Evolutionary conservation across 1,284 basidiomycete species (phyloP).

Genomic region (Apiotrichum gracile): DNA sequence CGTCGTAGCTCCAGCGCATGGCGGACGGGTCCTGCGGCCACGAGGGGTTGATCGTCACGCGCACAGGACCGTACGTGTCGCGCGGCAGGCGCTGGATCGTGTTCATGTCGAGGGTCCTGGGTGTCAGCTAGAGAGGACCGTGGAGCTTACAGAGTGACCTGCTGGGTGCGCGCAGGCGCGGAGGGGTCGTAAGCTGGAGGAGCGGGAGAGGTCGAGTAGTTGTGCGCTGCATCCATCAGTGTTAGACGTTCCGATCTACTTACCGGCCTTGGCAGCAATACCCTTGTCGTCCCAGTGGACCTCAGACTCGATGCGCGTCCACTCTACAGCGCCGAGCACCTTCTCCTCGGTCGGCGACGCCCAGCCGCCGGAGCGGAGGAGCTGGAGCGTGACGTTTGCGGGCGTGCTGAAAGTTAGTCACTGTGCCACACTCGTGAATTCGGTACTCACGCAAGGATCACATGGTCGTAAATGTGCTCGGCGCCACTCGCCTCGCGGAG

Average conservation of each 20-base stretch:
- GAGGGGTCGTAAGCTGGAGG: slow-evolving; percentile 11
- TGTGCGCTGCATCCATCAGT: background rate
- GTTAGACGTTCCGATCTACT: background rate
- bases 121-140: background rate
- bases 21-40: too few relatives aligned
- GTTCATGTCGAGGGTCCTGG: slow-evolving; percentile 65
- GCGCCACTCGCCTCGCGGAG: slow-evolving; percentile 34
- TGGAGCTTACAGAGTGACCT: slow-evolving; percentile 58
- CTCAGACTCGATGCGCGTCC: slow-evolving; percentile 65
- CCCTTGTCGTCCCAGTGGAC: slow-evolving; percentile 62
- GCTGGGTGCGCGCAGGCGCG: slow-evolving; percentile 1
- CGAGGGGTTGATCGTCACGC: slow-evolving; percentile 68
- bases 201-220: slow-evolving; percentile 2
- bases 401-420: slow-evolving; percentile 47
- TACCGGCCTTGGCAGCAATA: background rate
- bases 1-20: slow-evolving; percentile 11
- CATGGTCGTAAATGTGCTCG: slow-evolving; percentile 59
- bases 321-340: slow-evolving; percentile 58
- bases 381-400: slow-evolving; percentile 60
- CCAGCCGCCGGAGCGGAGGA: slow-evolving; percentile 56
- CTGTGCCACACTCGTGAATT: background rate
- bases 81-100: slow-evolving; percentile 64
- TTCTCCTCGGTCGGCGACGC: slow-evolving; percentile 56
- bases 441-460: slow-evolving; percentile 61
- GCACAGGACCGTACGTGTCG: slow-evolving; percentile 57